A percentile compares a stretch with the other conserved stretches of the same genome.
phyloP scores from a whole-genome alignment of 1,139 yeast genomes.

The Candida labiduridarum region DNA sequence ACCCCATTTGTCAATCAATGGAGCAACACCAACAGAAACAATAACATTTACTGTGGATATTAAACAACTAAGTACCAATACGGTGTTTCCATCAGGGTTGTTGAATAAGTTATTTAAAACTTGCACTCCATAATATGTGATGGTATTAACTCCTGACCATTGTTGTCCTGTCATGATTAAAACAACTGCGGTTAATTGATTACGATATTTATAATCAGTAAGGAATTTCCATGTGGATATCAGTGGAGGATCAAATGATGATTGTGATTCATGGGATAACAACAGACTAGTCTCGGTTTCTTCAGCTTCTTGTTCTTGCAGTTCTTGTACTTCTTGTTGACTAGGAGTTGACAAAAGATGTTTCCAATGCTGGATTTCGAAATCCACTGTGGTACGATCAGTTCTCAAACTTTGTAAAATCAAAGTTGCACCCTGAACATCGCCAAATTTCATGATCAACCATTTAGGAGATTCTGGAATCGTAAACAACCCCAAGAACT shows the following conservation, averaged over 20 bases:
- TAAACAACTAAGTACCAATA: conserved; percentile 31
- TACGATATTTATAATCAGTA: conserved; percentile 21
- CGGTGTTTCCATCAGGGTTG: conserved; percentile 25
- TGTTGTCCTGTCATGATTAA: conserved; percentile 44
- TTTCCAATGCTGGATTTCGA: conserved; percentile 44
- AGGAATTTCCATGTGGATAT: conserved; percentile 29
- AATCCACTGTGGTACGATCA: conserved; percentile 29
- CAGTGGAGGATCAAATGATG: conserved; percentile 33
- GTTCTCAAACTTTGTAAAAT: conserved; percentile 33
- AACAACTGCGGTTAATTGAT: conserved; percentile 32
- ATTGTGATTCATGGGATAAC: conserved; percentile 18
- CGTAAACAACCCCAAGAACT: conserved; percentile 34
- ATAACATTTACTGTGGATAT: conserved; percentile 35
- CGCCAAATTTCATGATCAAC: conserved; percentile 35
- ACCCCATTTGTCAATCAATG: conserved; percentile 56
- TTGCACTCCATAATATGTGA: conserved; percentile 41
- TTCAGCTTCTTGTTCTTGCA: background rate
- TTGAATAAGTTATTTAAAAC: conserved; percentile 23
- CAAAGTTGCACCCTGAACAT: conserved; percentile 28
- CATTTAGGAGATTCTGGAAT: conserved; percentile 45
- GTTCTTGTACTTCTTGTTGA: conserved; percentile 6
- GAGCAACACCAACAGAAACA: conserved; percentile 30
- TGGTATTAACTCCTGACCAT: conserved; percentile 44
- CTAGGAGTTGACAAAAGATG: conserved; percentile 17
- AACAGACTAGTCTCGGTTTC: conserved; percentile 8